These are phyloP conservation scores for Tephrocybe sp. DNA, from an alignment of 768 basidiomycete species.

Conservation along the genomic window DNA sequence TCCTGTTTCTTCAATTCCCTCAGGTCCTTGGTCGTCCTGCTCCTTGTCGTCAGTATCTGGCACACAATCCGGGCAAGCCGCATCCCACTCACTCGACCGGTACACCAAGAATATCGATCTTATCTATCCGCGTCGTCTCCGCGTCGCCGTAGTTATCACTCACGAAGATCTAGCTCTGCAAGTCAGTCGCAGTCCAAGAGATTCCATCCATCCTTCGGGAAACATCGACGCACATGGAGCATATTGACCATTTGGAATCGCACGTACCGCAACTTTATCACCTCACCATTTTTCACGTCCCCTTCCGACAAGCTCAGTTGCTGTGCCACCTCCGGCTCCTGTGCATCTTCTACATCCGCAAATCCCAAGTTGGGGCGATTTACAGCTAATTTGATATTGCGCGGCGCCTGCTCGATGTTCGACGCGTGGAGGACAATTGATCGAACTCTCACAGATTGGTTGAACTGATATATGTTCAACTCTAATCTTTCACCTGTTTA, in stretches of 20 bases:
- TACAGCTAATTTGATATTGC: constrained; percentile 56
- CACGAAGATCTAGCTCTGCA: constrained; percentile 58
- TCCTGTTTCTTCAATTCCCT: constrained; percentile 29
- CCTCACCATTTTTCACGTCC: constrained; percentile 44
- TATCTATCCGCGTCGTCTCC: constrained; percentile 67
- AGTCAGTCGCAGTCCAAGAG: neutral
- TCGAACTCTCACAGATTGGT: constrained; percentile 63
- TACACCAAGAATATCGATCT: constrained; percentile 61
- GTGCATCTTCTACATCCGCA: constrained; percentile 56
- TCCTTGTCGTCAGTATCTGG: neutral
- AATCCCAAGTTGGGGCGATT: constrained; percentile 64
- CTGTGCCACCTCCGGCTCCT: constrained; percentile 53
- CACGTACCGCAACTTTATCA: constrained; percentile 57
- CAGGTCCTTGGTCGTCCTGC: constrained; percentile 33
- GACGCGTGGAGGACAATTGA: constrained; percentile 51
- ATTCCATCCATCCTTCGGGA: too few relatives aligned
- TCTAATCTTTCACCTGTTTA: neutral
- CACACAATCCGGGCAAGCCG: neutral
- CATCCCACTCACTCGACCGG: constrained; percentile 48
- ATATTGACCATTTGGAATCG: constrained; percentile 68
- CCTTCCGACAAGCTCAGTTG: constrained; percentile 49
- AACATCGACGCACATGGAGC: constrained; percentile 50
- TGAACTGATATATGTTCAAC: constrained; percentile 45
- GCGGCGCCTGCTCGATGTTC: constrained; percentile 47
- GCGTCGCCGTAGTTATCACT: constrained; percentile 60